A percentile compares a stretch with the other conserved stretches of the same genome.
phyloP scores from a whole-genome alignment of 73 alveolate species.

The Paramecium tetraurelia region DNA sequence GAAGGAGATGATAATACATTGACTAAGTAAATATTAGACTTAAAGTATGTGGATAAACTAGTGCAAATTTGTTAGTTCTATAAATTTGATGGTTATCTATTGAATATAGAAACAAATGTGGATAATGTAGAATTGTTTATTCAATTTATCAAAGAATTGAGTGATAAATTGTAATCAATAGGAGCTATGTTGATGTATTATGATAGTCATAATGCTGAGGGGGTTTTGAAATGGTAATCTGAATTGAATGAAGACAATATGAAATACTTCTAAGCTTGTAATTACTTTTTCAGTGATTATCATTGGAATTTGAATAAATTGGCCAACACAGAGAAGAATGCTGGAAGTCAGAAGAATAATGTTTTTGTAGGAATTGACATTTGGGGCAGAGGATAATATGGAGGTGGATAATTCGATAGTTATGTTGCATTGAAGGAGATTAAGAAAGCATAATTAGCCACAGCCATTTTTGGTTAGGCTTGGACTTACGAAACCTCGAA shows the following conservation, averaged over 20 bases:
- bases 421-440: slow-evolving; percentile 69
- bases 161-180: slow-evolving; percentile 55
- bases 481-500: slow-evolving; percentile 63
- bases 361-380: slow-evolving; percentile 74
- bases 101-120: slow-evolving; percentile 74
- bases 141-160: slow-evolving; percentile 54
- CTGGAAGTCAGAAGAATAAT: slow-evolving; percentile 42
- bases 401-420: slow-evolving; percentile 74
- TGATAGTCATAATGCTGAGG: slow-evolving; percentile 70
- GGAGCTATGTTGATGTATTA: slow-evolving; percentile 72
- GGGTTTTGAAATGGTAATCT: slow-evolving; percentile 70
- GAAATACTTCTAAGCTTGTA: slow-evolving; percentile 58
- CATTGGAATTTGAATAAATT: slow-evolving; percentile 66
- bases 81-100: slow-evolving; percentile 77
- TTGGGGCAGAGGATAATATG: slow-evolving; percentile 82
- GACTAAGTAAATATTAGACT: neutral
- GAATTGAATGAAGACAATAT: slow-evolving; percentile 60
- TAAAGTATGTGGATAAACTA: slow-evolving; percentile 61
- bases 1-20: slow-evolving; percentile 48
- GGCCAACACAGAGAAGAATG: slow-evolving; percentile 47
- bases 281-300: slow-evolving; percentile 76
- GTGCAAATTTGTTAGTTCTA: slow-evolving; percentile 63
- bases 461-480: slow-evolving; percentile 76
- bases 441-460: slow-evolving; percentile 41
- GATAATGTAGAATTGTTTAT: slow-evolving; percentile 49